Evolutionary conservation across 345 rosid genomes (phyloP), one percentile per base, ranked within the genome.

Genomic region (Brassica carinata): DNA sequence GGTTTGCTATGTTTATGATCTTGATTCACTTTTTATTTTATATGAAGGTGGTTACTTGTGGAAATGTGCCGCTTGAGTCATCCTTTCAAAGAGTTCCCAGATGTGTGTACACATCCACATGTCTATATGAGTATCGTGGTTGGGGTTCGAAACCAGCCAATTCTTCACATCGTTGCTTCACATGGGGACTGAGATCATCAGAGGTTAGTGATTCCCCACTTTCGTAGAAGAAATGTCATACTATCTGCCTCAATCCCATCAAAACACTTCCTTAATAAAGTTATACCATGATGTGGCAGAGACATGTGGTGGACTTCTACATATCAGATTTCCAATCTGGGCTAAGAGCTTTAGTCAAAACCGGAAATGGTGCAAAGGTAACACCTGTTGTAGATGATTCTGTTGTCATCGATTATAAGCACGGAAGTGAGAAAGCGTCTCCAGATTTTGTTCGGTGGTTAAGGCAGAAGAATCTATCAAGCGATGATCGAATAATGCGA

Each of bases 291-390:
- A 11, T 82, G 83, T 85, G 74, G 69, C 93, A 96, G 99, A 89
- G 94, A 84, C 98, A 89, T 77, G 98, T 89, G 7, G 99, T 96
- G 71, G 99, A 96, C 85, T 96, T 96, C 84, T 96, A 96, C 90
- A 96, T 96, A 76, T 96, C 99, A 23, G 99, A 96, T 87, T 93
- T 95, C 84, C 99, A 93, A 75, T 95, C 98, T 76, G 99, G 99
- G 29, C 85, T 93, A 79, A 89, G 99, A 83, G 99, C 99, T 36
- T 86, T 96, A 76, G 99, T 96, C 77, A 96, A 96, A 88, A 90
- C 94, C 6, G 98, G 99, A 30, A 88, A 79, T 72, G 97, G 91
- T 27, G 90, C 97, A 0, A 86, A 87, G 85, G 97, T 96, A 73
- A 89, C 94, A 72, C 94, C 98, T 43, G 90, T 88, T 67, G 99